Percentiles rank a stretch among this genome's conserved stretches.
phyloP scores from a whole-genome alignment of 2,329 filamentous ascomycete species.

The Cercospora canescens region DNA sequence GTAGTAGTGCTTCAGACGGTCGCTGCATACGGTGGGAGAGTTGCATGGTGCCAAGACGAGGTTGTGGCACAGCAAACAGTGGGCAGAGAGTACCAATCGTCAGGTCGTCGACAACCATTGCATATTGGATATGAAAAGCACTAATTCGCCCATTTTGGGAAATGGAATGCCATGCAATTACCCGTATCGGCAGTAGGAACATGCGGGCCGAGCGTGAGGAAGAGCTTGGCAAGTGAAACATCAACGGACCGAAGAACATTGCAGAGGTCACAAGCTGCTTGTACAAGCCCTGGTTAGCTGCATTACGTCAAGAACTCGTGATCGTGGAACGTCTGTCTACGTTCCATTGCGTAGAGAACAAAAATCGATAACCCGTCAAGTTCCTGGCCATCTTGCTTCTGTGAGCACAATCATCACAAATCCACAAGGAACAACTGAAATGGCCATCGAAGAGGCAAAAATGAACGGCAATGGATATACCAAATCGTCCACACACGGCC shows the following conservation, averaged over 20 bases:
- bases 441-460: neutral
- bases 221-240: neutral
- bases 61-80: neutral
- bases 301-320: neutral
- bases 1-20: neutral
- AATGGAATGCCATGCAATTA: neutral
- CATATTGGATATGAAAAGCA: neutral
- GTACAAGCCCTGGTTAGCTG: neutral
- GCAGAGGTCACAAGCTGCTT: neutral
- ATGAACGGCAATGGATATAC: neutral
- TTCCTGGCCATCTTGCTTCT: no score
- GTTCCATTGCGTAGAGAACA: neutral
- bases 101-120: neutral
- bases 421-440: neutral
- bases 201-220: neutral
- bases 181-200: neutral
- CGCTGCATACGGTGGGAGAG: neutral
- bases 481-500: neutral
- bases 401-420: no score
- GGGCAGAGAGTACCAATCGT: neutral
- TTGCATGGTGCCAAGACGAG: neutral
- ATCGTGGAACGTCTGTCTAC: neutral
- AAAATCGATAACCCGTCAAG: no score
- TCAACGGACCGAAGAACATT: neutral
- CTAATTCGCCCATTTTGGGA: neutral